Percentiles rank a stretch among this genome's conserved stretches.
phyloP scores from a whole-genome alignment of 257 asterid species.

The Dorcoceras hygrometricum region DNA sequence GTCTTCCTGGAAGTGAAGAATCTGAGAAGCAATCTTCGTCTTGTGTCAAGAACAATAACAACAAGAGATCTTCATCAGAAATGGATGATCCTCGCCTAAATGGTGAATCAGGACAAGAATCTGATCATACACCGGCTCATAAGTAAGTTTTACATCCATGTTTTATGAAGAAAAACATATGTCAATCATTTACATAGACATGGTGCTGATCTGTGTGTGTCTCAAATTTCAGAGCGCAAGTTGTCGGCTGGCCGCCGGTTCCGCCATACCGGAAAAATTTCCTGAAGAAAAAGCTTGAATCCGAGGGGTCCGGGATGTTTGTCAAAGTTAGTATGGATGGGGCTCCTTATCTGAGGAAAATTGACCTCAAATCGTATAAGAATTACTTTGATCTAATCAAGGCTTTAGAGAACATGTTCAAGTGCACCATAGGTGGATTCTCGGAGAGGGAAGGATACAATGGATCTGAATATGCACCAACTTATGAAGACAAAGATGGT shows the following conservation, averaged over 20 bases:
- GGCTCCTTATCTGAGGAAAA: conserved; percentile 83
- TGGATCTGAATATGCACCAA: conserved; percentile 72
- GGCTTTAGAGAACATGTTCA: conserved; percentile 77
- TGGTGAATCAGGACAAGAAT: conserved; percentile 16
- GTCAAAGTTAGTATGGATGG: conserved; percentile 99
- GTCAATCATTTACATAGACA: too few species aligned
- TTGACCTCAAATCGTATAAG: conserved; percentile 62
- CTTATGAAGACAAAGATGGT: conserved; percentile 95
- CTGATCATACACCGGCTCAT: conserved; percentile 42
- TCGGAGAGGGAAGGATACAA: conserved; percentile 73
- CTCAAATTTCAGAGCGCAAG: conserved; percentile 43
- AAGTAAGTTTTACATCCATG: conserved; percentile 44
- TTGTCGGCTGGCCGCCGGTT: conserved; percentile 98
- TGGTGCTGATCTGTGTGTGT: neutral
- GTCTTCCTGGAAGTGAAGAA: conserved; percentile 62
- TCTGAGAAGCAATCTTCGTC: conserved; percentile 31
- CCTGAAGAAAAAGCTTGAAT: conserved; percentile 38
- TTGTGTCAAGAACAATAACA: conserved; percentile 21
- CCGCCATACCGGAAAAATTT: conserved; percentile 67
- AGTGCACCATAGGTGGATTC: conserved; percentile 69
- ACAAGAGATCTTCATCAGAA: conserved; percentile 66
- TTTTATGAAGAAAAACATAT: neutral
- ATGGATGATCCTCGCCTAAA: conserved; percentile 30
- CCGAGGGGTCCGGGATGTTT: conserved; percentile 60
- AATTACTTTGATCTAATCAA: conserved; percentile 64